Evolutionary conservation across 2,329 filamentous ascomycete species (phyloP).

Genomic region (Verticillium klebahnii): DNA sequence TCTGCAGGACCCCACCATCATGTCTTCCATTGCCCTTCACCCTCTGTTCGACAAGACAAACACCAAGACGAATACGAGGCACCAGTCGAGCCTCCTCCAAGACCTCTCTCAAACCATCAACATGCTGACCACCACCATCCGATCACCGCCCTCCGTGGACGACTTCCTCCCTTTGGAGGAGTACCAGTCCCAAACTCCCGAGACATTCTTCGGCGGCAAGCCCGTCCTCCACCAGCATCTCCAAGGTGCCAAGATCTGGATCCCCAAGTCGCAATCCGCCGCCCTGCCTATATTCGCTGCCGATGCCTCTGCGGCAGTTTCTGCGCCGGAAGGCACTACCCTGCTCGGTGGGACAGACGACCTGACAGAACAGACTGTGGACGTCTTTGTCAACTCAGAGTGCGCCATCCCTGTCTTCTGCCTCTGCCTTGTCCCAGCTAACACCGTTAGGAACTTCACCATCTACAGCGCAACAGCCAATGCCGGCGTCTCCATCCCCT

Average conservation of each 20-base stretch:
- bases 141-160: conserved; percentile 47
- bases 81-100: conserved; percentile 1
- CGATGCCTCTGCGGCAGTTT: conserved; percentile 26
- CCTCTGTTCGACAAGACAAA: neutral
- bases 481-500: conserved; percentile 65
- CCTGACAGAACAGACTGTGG: conserved; percentile 41
- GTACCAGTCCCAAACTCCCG: conserved; percentile 68
- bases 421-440: neutral
- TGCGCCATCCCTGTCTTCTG: conserved; percentile 6
- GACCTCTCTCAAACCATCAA: conserved; percentile 7
- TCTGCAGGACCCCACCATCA: no score
- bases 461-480: conserved; percentile 57
- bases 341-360: conserved; percentile 29
- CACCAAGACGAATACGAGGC: neutral
- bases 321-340: conserved; percentile 24
- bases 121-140: conserved; percentile 52
- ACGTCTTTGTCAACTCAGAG: conserved; percentile 52
- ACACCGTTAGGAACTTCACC: conserved; percentile 39
- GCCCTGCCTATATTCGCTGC: conserved; percentile 49
- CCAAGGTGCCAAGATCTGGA: conserved; percentile 50
- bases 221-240: conserved; percentile 66
- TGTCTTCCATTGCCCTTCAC: neutral
- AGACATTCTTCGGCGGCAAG: conserved; percentile 66
- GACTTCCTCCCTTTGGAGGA: conserved; percentile 63
- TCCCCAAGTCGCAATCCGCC: conserved; percentile 49